Base-by-base conservation (phyloP, 768 basidiomycete genomes). In the Suillus ampliporus region DNA sequence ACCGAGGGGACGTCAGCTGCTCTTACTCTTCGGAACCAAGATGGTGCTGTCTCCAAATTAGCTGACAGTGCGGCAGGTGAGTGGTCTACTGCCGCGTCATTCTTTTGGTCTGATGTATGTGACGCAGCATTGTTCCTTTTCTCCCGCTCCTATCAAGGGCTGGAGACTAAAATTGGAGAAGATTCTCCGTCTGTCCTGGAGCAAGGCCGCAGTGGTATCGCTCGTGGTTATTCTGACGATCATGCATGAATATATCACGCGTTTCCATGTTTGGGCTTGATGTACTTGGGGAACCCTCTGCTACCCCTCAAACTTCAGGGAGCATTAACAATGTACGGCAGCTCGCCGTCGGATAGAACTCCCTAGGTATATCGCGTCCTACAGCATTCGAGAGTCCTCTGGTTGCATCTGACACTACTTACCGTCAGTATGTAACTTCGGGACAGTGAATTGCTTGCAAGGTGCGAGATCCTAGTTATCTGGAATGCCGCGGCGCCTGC, bases 201-300 rank as follows among this genome's bases (percentile, higher is more conserved):
- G 76, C 92, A 97, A 74, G 97, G 97, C 0, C 79, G 95, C 51
- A 91, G 86, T 67, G 97, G 97, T 6, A 90, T 97, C 51, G 95
- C 97, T 43, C 84, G 90, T 64, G 94, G 91, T 11, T 98, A 99
- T 73, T 83, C 83, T 52, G 89, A 91, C 53, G 79, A 81, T 62
- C 76, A 72, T 57, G 58, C 50, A 31, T 61, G 17, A 56, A 19
- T 56, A 41, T 26, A 26, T 19, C 17, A 34, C 10, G 19, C 50
- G 6, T 34, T 34, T 51, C 7, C 31, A 56, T 40, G 19, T 10
- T 19, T 10, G 50, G 17, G 8, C 28, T 50, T 50, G 48, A 50
- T 51, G 28, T 4, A 4, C 10, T 38, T 6, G 5, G 7, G 26
- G 37, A 38, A 38, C 9, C 14, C 19, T 51, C 28, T 51, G 31